Evolutionary conservation across 306 rosid species (phyloP), one percentile per base, ranked within the genome.

Genomic region (Heteromeles arbutifolia): DNA sequence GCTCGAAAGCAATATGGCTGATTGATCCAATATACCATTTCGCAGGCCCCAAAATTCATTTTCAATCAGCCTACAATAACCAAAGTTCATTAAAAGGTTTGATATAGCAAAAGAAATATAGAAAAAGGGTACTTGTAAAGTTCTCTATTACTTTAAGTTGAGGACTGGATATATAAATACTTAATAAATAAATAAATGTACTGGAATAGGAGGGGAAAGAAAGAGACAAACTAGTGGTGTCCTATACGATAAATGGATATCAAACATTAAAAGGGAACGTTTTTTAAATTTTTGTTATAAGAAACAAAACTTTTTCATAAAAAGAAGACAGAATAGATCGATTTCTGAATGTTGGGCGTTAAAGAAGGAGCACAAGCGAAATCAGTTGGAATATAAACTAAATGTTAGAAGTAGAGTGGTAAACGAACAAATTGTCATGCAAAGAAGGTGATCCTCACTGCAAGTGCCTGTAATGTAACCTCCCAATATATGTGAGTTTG

Each of bases 1-100:
- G 72, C 84, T 84, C 70, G 99, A 95, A 78, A 95, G 99, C 79
- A 95, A 83, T 82, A 95, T 90, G 61, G 97, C 99, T 70, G 99
- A 92, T 77, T 95, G 99, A 81, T 95, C 99, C 91, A 95, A 85
- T 83, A 95, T 90, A 78, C 99, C 99, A 83, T 95, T 95, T 82
- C 86, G 88, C 85, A 95, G 85, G 79, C 99, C 97, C 93, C 90
- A 83, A 84, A 84, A 95, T 76, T 83, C 99, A 84, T 95, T 95
- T 84, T 95, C 99, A 77, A 95, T 89, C 84, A 88, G 78, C 92
- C 99, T 95, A 68, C 75, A 86, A 48, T 12, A 64, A 37, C 25
- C 32, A 70, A 10, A 64, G 70, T 41, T 11, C 3, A 18, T 58
- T 62, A 67, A 63, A 67, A 24, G 45, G 71, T 59, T 18, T 25